Base-by-base conservation (phyloP, 495 filamentous ascomycete species). In the Penicillium manginii region DNA sequence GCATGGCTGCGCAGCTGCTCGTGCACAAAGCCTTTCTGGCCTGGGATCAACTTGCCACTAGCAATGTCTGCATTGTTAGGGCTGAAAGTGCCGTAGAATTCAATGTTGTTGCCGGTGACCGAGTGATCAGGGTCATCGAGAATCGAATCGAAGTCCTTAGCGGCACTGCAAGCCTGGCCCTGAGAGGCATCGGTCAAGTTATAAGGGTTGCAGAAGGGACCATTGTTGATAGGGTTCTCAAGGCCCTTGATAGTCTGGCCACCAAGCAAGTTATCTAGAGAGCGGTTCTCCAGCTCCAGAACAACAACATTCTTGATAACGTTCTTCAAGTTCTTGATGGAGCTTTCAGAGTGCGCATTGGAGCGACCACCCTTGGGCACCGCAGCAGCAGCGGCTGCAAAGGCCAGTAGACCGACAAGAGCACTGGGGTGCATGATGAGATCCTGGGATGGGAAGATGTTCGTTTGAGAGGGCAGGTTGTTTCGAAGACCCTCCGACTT, bases 121-220 rank as follows among this genome's bases (percentile, higher is more conserved):
- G 73, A 68, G 64, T 84, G 81, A 59, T 78, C 74, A 14, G 81
- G 80, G 62, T 84, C 80, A 61, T 84, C 71, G 9, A 70, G 42
- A 17, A 77, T 65, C 0, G 76, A 76, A 61, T 84, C 74, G 56
- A 70, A 77, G 65, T 75, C 73, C 52, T 71, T 71, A 31, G 71
- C 70, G 3, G 57, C 61, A n/a, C 71, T 74, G 65, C 79, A 82
- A 33, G 70, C 71, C 43, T 63, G 54, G 23, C 74, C 75, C 21
- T 63, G 59, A 7, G 68, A 65, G 3, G 73, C 59, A 52, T 82
- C 67, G 37, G 64, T 77, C 23, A 78, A 48, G 57, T 81, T 76
- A 55, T 68, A 69, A 1, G 73, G 74, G 59, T 78, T 79, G 62
- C 73, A 78, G 68, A 61, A 79, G 11, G 72, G 73, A 1, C 75